These are phyloP conservation scores for Grosmannia huntii DNA, from an alignment of 2,329 filamentous ascomycete species.

Conservation along the genomic window DNA sequence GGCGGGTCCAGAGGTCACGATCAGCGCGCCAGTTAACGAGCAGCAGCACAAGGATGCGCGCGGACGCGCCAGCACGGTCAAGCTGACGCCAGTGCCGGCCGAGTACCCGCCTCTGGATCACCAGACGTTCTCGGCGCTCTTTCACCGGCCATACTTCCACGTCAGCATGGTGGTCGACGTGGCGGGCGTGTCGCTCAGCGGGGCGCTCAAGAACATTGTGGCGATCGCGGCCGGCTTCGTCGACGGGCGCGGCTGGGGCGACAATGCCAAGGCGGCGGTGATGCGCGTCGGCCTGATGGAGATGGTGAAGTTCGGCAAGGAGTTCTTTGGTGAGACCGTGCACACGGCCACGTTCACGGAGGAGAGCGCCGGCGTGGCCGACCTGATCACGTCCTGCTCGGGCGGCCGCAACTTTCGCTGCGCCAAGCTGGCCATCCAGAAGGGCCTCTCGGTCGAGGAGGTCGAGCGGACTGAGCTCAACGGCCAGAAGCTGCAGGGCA, in stretches of 20 bases:
- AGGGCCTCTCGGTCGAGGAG: constrained; percentile 68
- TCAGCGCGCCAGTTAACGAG: constrained; percentile 23
- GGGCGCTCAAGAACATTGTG: constrained; percentile 93
- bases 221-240: constrained; percentile 91
- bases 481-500: constrained; percentile 93
- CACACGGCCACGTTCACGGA: constrained; percentile 86
- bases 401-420: constrained; percentile 91
- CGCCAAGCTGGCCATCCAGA: constrained; percentile 75
- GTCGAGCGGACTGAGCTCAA: constrained; percentile 85
- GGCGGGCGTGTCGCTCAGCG: constrained; percentile 89
- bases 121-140: constrained; percentile 67
- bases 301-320: constrained; percentile 91
- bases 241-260: constrained; percentile 90
- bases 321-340: constrained; percentile 79
- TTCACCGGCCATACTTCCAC: constrained; percentile 96
- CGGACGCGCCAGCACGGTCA: constrained; percentile 53
- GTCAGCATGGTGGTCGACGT: constrained; percentile 89
- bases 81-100: constrained; percentile 60
- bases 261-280: constrained; percentile 96
- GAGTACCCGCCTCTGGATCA: constrained; percentile 85
- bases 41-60: constrained; percentile 50
- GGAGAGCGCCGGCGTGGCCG: constrained; percentile 86
- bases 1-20: constrained; percentile 32
- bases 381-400: constrained; percentile 87
- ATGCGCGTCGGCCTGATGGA: constrained; percentile 94